A percentile compares a stretch with the other conserved stretches of the same genome.
phyloP scores from a whole-genome alignment of 2,329 filamentous ascomycete species.

The Monilinia fructicola region DNA sequence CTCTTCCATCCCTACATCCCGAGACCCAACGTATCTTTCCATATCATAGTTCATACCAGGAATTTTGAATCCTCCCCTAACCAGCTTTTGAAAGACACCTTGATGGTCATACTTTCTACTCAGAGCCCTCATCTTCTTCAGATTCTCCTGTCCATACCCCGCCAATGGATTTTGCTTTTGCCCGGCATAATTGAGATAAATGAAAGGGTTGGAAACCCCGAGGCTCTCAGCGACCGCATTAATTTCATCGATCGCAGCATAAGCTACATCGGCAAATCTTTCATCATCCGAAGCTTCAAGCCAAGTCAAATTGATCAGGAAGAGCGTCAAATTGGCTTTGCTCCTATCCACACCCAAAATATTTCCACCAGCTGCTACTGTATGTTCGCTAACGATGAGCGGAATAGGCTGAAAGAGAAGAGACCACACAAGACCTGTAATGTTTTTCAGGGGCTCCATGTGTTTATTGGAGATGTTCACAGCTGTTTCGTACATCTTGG shows the following conservation, averaged over 20 bases:
- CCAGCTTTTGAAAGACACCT: slow-evolving; percentile 35
- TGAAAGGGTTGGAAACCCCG: slow-evolving; percentile 3
- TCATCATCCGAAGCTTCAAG: slow-evolving; percentile 6
- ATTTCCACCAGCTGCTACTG: background rate
- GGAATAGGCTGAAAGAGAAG: background rate
- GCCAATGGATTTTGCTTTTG: slow-evolving; percentile 20
- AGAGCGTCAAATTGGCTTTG: background rate
- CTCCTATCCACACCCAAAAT: background rate
- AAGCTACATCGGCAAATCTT: slow-evolving; percentile 13
- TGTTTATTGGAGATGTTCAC: background rate
- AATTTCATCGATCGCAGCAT: slow-evolving; percentile 3
- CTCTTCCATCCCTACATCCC: background rate
- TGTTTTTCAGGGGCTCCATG: background rate
- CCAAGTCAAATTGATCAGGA: background rate
- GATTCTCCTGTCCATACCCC: slow-evolving; percentile 24
- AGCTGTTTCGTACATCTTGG: background rate
- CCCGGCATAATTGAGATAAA: slow-evolving; percentile 26
- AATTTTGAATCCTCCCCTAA: slow-evolving; percentile 37
- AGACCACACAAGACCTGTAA: background rate
- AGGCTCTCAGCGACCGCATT: background rate
- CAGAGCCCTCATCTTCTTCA: slow-evolving; percentile 27
- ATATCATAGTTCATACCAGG: background rate
- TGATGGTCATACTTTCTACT: slow-evolving; percentile 36
- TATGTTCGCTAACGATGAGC: background rate
- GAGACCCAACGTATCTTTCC: background rate